Evolutionary conservation across 2,329 filamentous ascomycete species (phyloP), one percentile per base, ranked within the genome.

Genomic region (Penicillium decumbens): DNA sequence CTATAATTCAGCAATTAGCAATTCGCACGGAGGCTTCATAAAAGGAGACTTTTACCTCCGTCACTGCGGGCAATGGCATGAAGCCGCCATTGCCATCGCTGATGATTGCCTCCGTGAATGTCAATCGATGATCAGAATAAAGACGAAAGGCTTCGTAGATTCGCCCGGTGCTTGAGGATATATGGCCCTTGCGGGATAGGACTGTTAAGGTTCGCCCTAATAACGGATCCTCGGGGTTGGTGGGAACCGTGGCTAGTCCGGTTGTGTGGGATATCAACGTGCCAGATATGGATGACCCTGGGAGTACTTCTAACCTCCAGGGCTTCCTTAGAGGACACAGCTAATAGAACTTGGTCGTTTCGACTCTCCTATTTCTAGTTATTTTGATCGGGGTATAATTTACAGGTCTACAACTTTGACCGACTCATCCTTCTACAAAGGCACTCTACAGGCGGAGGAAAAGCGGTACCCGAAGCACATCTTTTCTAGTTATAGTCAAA

Each of bases 121-220:
- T 75, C 10, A 73, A 72, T 35, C 75, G 68, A 4, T 72, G 66
- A 54, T 80, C 77, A 13, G 73, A 72, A 56, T 77, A 80, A 0
- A 80, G 59, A 42, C 72, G 66, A 65, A 74, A 79, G 0, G 77
- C 77, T 51, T 76, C 65, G 53, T 73, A 76, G 5, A 80, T 62
- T 12, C 71, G 61, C 3, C 77, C 77, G 13, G 68, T 68, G 1
- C 66, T 60, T 2, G 55, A 39, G 8, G 72, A 75, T 32, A 79
- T 53, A 80, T 1, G 78, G 77, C 0, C 77, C 77, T 10, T 70
- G 56, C 4, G 73, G 71, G 7, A 79, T 40, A 32, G 56, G 49
- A 4, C 50, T 49, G 9, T 45, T 55, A 23, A 51, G 18, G 4
- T 35, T 33, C 2, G 39, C 41, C 6, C 39, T 37, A 20, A 8